These are phyloP conservation scores for Pythium phragmitis DNA, from an alignment of 352 stramenopile species.

Conservation along the genomic window DNA sequence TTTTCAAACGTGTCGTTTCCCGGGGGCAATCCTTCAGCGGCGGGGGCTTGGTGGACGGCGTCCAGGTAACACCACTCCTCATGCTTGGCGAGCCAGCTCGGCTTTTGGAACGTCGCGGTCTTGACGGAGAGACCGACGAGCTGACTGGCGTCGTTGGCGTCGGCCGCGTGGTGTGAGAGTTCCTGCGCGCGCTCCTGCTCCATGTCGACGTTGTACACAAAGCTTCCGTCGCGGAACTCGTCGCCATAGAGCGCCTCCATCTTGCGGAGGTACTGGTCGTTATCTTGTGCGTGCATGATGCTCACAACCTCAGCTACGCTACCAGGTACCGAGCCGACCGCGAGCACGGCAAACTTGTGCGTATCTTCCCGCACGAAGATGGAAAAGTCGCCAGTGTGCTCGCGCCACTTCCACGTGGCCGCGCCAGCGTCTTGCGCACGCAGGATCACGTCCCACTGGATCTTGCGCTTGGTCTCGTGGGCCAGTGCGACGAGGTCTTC, in stretches of 20 bases:
- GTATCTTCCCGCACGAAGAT: slow-evolving; percentile 20
- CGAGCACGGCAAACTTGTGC: slow-evolving; percentile 22
- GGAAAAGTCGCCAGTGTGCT: slow-evolving; percentile 26
- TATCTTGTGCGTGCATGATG: slow-evolving; percentile 15
- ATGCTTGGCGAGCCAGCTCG: slow-evolving; percentile 23
- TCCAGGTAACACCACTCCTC: slow-evolving; percentile 33
- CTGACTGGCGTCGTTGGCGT: slow-evolving; percentile 6
- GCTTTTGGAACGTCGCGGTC: slow-evolving; percentile 27
- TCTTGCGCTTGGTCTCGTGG: slow-evolving; percentile 18
- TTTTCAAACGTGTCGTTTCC: slow-evolving; percentile 26
- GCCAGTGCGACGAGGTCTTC: slow-evolving; percentile 17
- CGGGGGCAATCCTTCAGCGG: neutral
- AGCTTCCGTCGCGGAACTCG: slow-evolving; percentile 18
- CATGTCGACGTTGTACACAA: slow-evolving; percentile 23
- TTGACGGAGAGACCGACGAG: slow-evolving; percentile 29
- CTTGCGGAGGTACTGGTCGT: slow-evolving; percentile 21
- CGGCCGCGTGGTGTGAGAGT: neutral
- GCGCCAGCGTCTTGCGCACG: neutral
- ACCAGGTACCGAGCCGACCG: slow-evolving; percentile 15
- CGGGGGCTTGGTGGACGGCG: slow-evolving; percentile 9
- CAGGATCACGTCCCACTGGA: slow-evolving; percentile 26
- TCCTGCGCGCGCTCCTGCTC: slow-evolving; percentile 9
- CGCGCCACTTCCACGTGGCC: slow-evolving; percentile 23
- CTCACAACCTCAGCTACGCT: slow-evolving; percentile 19
- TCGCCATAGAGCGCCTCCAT: slow-evolving; percentile 27